Base-by-base conservation (phyloP, 345 rosid species). In the Corymbia maculata region DNA sequence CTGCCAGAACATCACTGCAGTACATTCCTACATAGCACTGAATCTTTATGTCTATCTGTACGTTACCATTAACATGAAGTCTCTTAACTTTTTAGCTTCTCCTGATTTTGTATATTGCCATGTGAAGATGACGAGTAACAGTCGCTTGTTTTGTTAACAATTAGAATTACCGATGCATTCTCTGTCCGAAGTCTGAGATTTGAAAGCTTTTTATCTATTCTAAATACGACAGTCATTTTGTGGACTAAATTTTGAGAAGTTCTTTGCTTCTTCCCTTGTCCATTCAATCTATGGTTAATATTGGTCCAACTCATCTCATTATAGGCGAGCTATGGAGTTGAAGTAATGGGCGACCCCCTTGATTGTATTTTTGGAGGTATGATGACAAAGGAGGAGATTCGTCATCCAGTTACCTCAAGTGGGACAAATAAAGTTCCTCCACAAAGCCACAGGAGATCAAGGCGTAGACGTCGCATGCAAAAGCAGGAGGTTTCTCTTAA, bases 311-410 rank as follows among this genome's bases (percentile, higher is more conserved):
- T 90, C 57, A 75, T 88, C 57, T 89, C 86, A 70, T 86, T 87
- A 86, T 55, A 95, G 95, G 91, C 92, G 86, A 90, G 87, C 59
- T 82, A 87, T 53, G 87, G 68, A 52, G 89, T 85, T 51, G 92
- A 92, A 80, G 28, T 89, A 61, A 90, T 90, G 91, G 93, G 90
- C 86, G 96, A 94, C 85, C 96, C 95, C 16, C 89, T 94, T 85
- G 96, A 92, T 53, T 85, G 91, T 86, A 89, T 95, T 85, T 94
- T 95, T 91, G 95, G 96, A 88, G 42, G 32, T 85, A 59, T 50
- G 52, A 82, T 90, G 75, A 87, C 90, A 44, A 45, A 84, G 50
- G 94, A 94, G 88, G 96, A 92, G 91, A 91, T 92, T 87, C 88
- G 84, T 85, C 94, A 87, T 55, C 89, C 90, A 9, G 53, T 49